Base-by-base conservation (phyloP, 345 rosid species). In the Adansonia digitata region DNA sequence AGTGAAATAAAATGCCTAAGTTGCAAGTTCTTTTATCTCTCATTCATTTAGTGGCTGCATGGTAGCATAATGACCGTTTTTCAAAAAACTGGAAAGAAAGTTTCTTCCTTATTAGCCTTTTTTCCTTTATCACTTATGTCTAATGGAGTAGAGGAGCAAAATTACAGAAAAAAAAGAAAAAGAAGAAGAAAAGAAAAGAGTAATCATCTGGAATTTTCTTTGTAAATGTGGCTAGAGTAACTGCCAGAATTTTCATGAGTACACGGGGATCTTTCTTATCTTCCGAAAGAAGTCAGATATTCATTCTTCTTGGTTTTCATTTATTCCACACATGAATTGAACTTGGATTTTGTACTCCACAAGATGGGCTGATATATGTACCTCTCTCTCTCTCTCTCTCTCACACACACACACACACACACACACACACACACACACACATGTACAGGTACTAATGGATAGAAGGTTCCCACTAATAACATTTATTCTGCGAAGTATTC, bases 31-130 rank as follows among this genome's bases (percentile, higher is more conserved):
- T 14, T 60, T 43, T 53, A 10, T 4, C 1, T 20, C 4, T 27
- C 11, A 7, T n/a, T 51, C 27, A 24, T 31, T 69, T 27, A 15
- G 12, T 17, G 26, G 66, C 26, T 57, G 18, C 26, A 2, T 56
- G 26, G 31, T 57, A 35, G 75, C 15, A 20, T 26, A 72, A 20
- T 57, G 35, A 42, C 27, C 17, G 14, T 20, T 46, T 70, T 39
- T 56, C 15, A 55, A 55, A 24, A 12, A 71, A 20, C 22, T 69
- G 29, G 48, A n/a, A 53, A 37, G 29, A 35, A 56, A 51, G 20
- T 37, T 71, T 52, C 18, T 71, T 71, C 14, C 22, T 53, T 34
- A 35, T 37, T 34, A 52, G 62, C n/a, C 59, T 71, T 71, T 45
- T 27, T 14, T 45, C 46, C 1, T 53, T 34, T 7, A 43, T 14